Conservation (phyloP, 2,329 filamentous ascomycete species). For the Colletotrichum sp. region DNA sequence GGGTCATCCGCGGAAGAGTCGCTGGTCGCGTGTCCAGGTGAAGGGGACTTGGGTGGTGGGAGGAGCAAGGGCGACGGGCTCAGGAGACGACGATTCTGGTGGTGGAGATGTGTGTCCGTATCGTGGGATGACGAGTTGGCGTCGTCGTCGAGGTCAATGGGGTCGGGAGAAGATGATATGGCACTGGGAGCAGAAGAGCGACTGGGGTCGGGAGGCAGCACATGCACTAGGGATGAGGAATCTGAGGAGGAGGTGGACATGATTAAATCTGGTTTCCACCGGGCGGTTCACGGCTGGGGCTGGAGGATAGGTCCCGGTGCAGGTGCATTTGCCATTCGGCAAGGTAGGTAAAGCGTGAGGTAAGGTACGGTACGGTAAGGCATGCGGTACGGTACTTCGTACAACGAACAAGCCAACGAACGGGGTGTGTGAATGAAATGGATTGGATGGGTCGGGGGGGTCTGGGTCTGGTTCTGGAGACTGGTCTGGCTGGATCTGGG, state of each 20-base stretch:
- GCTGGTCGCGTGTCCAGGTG: conserved; percentile 18
- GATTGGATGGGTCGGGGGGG: neutral
- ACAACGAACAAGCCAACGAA: neutral
- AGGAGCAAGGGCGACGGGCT: conserved; percentile 15
- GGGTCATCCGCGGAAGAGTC: neutral
- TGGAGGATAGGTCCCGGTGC: neutral
- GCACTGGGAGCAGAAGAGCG: conserved; percentile 4
- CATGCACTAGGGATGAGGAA: conserved; percentile 22
- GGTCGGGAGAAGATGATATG: conserved; percentile 16
- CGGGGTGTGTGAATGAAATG: neutral
- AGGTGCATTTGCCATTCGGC: neutral
- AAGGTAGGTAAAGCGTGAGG: neutral
- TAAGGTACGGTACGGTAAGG: neutral
- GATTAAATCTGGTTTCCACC: conserved; percentile 19
- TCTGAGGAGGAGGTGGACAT: conserved; percentile 17
- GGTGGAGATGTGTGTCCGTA: neutral
- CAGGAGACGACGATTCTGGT: conserved; percentile 1
- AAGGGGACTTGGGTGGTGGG: conserved; percentile 5
- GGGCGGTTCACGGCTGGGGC: conserved; percentile 13
- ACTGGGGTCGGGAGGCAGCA: conserved; percentile 17
- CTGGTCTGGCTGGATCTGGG: neutral
- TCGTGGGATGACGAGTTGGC: neutral
- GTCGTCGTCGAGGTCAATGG: conserved; percentile 15
- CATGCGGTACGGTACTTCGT: neutral
- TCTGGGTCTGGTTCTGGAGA: neutral